Evolutionary conservation across 805 yeast genomes (phyloP), one percentile per base, ranked within the genome.

Genomic region (Hanseniaspora mollemarum): DNA sequence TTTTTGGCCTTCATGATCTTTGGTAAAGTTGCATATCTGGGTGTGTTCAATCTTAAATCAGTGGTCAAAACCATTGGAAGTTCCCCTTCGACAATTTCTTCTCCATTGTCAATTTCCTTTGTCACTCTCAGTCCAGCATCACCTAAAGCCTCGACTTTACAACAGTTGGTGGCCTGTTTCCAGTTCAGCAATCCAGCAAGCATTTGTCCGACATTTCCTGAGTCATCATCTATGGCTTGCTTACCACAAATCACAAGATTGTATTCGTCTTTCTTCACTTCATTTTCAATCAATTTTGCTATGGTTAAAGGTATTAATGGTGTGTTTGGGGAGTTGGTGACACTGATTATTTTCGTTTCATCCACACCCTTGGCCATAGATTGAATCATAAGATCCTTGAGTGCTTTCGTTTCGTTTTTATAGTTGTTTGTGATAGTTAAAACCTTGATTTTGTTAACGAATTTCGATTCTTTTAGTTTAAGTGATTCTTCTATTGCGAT

Each of bases 1-100:
- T 88, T 88, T 73, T 92, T 92, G 51, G 97, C 97, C 73, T 92
- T 92, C 97, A 92, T 92, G 71, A 88, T 77, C 66, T 90, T 92
- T 54, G 96, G 96, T 62, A 92, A 74, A 13, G 94, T 78, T n/a
- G 94, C 95, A 61, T 87, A 92, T 60, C 96, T 80, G 40, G 99
- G 98, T 63, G 79, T 92, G 66, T 92, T 92, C 62, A 92, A 76
- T 67, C 98, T 81, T 59, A 92, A 73, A 66, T 92, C 99, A 2
- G 97, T 83, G 25, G 96, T 88, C 59, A 92, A 77, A 49, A 92
- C 76, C 71, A 87, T 61, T 38, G 98, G 98, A 53, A 88, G 73
- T 54, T 76, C 70, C 29, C 95, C 85, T 46, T 75, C 72, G 53
- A 92, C 71, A 13, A 85, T 79, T 64, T 87, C 94, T 46, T 83